These are phyloP conservation scores for Fagopyrum esculentum DNA, from an alignment of 148 eudicot genomes.

Conservation along the genomic window DNA sequence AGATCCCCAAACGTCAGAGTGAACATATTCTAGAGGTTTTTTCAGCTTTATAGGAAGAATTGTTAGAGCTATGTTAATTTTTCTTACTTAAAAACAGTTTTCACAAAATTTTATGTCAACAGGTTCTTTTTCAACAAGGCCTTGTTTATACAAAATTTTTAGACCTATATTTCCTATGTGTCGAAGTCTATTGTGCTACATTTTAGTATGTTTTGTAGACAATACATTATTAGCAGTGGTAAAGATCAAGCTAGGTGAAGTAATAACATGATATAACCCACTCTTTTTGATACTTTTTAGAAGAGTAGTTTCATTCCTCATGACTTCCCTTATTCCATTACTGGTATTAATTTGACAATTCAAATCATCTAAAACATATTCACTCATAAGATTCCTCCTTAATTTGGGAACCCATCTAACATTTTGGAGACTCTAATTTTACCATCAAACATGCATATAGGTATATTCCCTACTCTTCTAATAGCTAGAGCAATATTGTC, in stretches of 20 bases:
- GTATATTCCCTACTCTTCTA: neutral
- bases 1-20: neutral
- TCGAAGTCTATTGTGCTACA: neutral
- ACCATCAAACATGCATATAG: neutral
- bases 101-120: neutral
- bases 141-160: neutral
- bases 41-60: neutral
- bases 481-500: neutral
- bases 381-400: neutral
- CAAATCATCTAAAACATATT: neutral
- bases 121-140: neutral
- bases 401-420: neutral
- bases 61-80: neutral
- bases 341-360: neutral
- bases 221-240: neutral
- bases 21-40: neutral
- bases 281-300: neutral
- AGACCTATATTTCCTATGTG: neutral
- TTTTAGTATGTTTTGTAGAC: neutral
- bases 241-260: neutral
- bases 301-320: no score
- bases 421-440: neutral
- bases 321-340: neutral
- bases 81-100: neutral
- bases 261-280: neutral